phyloP scores from a whole-genome alignment of 176 grass and related monocot species.

The Lolium multiflorum region DNA sequence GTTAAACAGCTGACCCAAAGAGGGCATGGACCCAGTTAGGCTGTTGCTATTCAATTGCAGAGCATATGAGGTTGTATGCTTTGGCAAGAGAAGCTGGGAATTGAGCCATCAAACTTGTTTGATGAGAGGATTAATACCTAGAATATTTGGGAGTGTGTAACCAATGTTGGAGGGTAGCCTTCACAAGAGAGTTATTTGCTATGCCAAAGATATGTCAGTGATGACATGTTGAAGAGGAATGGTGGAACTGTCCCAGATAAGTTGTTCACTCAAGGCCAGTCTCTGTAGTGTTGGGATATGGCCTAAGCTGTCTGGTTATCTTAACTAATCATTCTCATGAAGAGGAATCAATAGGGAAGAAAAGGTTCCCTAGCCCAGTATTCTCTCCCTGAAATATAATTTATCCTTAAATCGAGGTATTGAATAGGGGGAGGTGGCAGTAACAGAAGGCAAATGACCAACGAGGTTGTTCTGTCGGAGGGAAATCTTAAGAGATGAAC shows the following conservation, averaged over 20 bases:
- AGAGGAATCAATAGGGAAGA: slow-evolving; percentile 25
- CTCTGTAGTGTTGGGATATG: slow-evolving; percentile 20
- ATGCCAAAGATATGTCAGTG: slow-evolving; percentile 9
- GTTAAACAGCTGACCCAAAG: slow-evolving; percentile 45
- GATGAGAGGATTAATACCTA: neutral
- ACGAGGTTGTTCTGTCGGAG: slow-evolving; percentile 17
- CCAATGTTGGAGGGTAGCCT: neutral
- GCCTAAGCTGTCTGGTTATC: slow-evolving; percentile 57
- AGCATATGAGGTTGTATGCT: neutral
- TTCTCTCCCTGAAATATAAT: slow-evolving; percentile 53
- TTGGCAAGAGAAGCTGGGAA: slow-evolving; percentile 56
- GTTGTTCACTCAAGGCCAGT: neutral
- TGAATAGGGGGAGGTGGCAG: neutral
- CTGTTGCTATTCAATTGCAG: neutral
- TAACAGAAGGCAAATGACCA: slow-evolving; percentile 39
- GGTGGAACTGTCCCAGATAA: neutral
- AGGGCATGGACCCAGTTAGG: slow-evolving; percentile 37
- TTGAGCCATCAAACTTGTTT: slow-evolving; percentile 46
- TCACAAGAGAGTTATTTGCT: slow-evolving; percentile 30
- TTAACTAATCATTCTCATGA: slow-evolving; percentile 41
- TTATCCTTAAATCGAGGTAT: slow-evolving; percentile 28
- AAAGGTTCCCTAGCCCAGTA: slow-evolving; percentile 67
- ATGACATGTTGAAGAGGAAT: slow-evolving; percentile 38
- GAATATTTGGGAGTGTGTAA: slow-evolving; percentile 32
- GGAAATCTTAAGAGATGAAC: slow-evolving; percentile 40